Evolutionary conservation across 108 stramenopile genomes (phyloP).

Genomic region (Pseudonitzschia multiseries): DNA sequence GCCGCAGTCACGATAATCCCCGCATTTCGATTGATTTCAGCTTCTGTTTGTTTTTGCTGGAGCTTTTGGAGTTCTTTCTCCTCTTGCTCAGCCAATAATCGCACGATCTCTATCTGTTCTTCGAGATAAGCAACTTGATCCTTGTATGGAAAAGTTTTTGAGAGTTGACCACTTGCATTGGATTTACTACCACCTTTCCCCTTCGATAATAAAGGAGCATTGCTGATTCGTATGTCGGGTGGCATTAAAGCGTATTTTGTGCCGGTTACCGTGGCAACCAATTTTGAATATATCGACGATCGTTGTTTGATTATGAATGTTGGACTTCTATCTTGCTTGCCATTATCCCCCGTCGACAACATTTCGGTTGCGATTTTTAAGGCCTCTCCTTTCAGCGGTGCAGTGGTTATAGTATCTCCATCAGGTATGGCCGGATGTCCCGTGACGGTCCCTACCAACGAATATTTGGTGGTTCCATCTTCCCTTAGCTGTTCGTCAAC

Average conservation of each 20-base stretch:
- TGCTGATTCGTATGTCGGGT: conserved; percentile 3
- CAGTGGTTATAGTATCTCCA: not conserved
- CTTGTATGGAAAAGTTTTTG: conserved; percentile 4
- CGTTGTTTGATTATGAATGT: not conserved
- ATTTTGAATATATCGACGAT: conserved; percentile 4
- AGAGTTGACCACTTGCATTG: not conserved
- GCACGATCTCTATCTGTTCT: conserved; percentile 36
- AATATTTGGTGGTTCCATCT: not conserved
- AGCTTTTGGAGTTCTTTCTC: not conserved
- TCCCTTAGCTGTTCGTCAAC: not conserved
- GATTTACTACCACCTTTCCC: not conserved
- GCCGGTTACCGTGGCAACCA: not conserved
- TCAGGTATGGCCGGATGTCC: conserved; percentile 16
- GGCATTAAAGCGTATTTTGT: conserved; percentile 4
- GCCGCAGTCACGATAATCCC: conserved; percentile 1
- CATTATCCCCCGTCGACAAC: not conserved
- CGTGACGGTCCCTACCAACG: conserved; percentile 11
- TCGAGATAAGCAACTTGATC: conserved; percentile 42
- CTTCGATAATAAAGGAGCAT: not conserved
- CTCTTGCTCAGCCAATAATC: not conserved
- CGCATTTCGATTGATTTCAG: not conserved
- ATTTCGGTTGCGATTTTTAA: not conserved
- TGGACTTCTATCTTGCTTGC: not conserved
- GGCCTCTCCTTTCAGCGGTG: not conserved
- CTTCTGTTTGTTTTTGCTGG: not conserved